A percentile compares a stretch with the other conserved stretches of the same genome.
These are phyloP conservation scores for Postia placenta DNA, from an alignment of 768 basidiomycete species.

Conservation along the genomic window DNA sequence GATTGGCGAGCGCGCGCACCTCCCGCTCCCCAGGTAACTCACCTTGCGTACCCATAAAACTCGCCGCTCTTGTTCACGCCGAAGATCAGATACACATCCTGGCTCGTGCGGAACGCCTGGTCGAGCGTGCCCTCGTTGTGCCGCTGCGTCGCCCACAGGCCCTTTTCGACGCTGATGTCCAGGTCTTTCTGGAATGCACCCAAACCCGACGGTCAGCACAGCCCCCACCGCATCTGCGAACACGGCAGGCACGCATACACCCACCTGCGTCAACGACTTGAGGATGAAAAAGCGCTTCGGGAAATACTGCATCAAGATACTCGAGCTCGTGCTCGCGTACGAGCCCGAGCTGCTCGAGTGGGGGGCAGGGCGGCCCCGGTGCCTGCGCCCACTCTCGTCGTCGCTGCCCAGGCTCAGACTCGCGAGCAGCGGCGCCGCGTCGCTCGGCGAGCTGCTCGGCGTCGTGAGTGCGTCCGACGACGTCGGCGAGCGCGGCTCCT, in stretches of 20 bases:
- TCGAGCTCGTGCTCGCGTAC: constrained; percentile 78
- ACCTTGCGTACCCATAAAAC: constrained; percentile 91
- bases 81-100: constrained; percentile 86
- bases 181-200: constrained; percentile 52
- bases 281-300: constrained; percentile 90
- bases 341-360: constrained; percentile 62
- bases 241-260: constrained; percentile 12
- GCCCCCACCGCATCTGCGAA: neutral
- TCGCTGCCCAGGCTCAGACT: constrained; percentile 35
- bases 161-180: constrained; percentile 71
- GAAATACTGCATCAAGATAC: constrained; percentile 68
- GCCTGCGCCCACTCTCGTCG: constrained; percentile 25
- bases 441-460: constrained; percentile 16
- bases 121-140: constrained; percentile 91
- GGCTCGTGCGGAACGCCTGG: constrained; percentile 87
- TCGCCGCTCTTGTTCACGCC: constrained; percentile 92
- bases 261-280: constrained; percentile 78
- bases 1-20: no score
- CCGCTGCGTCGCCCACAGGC: constrained; percentile 87
- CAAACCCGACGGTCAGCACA: neutral
- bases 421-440: constrained; percentile 12
- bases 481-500: constrained; percentile 9
- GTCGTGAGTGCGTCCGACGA: constrained; percentile 14
- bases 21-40: constrained; percentile 17
- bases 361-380: constrained; percentile 12